Percentiles rank a stretch among this genome's conserved stretches.
These are phyloP conservation scores for Comarum palustre DNA, from an alignment of 306 rosid species.

Conservation along the genomic window DNA sequence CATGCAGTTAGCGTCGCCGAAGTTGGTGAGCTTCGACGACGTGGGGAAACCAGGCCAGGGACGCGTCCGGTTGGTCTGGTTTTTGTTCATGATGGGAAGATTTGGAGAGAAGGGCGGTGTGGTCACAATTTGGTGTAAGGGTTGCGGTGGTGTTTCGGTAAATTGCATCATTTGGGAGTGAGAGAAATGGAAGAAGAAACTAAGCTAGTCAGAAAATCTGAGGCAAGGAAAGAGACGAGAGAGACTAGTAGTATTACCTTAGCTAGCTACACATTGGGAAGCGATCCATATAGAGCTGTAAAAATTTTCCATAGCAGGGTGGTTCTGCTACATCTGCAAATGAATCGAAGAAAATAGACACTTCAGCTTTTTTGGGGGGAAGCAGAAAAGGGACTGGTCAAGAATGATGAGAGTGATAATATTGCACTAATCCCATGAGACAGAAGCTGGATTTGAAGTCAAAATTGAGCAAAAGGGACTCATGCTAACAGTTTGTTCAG, in stretches of 20 bases:
- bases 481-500: background rate
- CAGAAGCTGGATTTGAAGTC: background rate
- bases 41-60: slow-evolving; percentile 84
- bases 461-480: slow-evolving; percentile 7
- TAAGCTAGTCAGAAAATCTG: slow-evolving; percentile 13
- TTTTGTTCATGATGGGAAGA: slow-evolving; percentile 58
- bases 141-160: slow-evolving; percentile 35
- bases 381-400: slow-evolving; percentile 38
- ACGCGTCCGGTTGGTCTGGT: slow-evolving; percentile 40
- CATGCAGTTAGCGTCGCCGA: slow-evolving; percentile 86
- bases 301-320: slow-evolving; percentile 2
- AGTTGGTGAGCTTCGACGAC: slow-evolving; percentile 49
- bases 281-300: background rate
- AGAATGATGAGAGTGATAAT: background rate
- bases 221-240: background rate
- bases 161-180: slow-evolving; percentile 60
- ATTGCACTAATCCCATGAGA: background rate
- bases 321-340: slow-evolving; percentile 18
- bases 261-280: slow-evolving; percentile 8
- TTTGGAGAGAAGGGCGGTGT: slow-evolving; percentile 30
- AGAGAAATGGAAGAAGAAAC: background rate
- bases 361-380: slow-evolving; percentile 30
- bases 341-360: slow-evolving; percentile 31
- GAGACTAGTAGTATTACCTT: slow-evolving; percentile 14
- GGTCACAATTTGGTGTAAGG: slow-evolving; percentile 44